Conservation (phyloP, 805 yeast species). For the Citeromyces matritensis region DNA sequence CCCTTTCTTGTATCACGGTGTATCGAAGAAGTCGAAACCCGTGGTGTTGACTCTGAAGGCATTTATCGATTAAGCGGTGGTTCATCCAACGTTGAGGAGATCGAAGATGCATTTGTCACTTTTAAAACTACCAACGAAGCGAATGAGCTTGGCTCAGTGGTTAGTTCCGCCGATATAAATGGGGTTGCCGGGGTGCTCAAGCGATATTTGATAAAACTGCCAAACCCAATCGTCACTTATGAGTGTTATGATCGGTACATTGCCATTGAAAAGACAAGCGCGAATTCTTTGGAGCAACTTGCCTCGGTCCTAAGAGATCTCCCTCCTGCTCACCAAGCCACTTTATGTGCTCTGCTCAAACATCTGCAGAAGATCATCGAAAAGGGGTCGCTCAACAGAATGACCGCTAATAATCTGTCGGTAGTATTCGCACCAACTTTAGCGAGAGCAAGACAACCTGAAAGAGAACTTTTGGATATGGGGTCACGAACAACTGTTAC, state of each 20-base stretch:
- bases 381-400: constrained; percentile 45
- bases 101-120: constrained; percentile 15
- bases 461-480: constrained; percentile 76
- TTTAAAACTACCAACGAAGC: constrained; percentile 9
- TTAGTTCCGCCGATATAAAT: constrained; percentile 50
- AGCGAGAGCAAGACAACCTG: constrained; percentile 52
- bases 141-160: constrained; percentile 11
- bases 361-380: constrained; percentile 53
- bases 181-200: constrained; percentile 82
- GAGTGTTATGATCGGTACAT: constrained; percentile 55
- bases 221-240: constrained; percentile 73
- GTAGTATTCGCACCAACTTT: constrained; percentile 93
- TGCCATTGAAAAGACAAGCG: constrained; percentile 24
- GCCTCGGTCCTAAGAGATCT: not conserved
- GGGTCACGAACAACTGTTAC: constrained; percentile 64
- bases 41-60: constrained; percentile 75
- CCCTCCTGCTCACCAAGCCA: not conserved
- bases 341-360: constrained; percentile 3
- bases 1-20: constrained; percentile 68
- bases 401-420: constrained; percentile 72
- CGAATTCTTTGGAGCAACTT: constrained; percentile 1
- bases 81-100: constrained; percentile 40
- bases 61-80: constrained; percentile 85
- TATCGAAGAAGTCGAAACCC: constrained; percentile 57
- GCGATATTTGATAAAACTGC: constrained; percentile 70